Percentiles rank a stretch among this genome's conserved stretches.
These are phyloP conservation scores for Amanita subjunquillea DNA, from an alignment of 768 basidiomycete genomes.

Conservation along the genomic window DNA sequence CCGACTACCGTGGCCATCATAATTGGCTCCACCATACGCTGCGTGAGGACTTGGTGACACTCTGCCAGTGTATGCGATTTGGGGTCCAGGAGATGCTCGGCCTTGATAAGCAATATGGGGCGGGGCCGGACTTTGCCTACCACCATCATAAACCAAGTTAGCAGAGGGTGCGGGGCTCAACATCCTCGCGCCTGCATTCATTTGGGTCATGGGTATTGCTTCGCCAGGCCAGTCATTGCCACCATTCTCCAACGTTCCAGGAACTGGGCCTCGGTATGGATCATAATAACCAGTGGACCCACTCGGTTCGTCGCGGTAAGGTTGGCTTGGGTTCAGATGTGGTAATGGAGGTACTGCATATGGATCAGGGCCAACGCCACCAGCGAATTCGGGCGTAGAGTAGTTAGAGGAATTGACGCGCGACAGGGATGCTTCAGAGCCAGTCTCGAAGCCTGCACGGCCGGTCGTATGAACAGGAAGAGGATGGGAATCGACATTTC, in stretches of 20 bases:
- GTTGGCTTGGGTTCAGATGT: conserved; percentile 68
- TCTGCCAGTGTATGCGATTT: conserved; percentile 29
- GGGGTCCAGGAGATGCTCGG: conserved; percentile 30
- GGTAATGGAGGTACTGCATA: conserved; percentile 80
- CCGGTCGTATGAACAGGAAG: conserved; percentile 64
- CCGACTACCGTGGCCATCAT: conserved; percentile 8
- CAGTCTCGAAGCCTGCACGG: conserved; percentile 64
- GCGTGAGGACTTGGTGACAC: conserved; percentile 30
- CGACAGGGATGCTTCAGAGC: conserved; percentile 45
- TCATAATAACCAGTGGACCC: conserved; percentile 51
- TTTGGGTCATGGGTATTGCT: conserved; percentile 69
- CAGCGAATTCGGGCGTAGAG: conserved; percentile 39
- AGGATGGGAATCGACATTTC: conserved; percentile 39
- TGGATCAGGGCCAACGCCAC: conserved; percentile 41
- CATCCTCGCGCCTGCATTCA: conserved; percentile 21
- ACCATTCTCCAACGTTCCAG: conserved; percentile 50
- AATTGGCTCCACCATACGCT: conserved; percentile 21
- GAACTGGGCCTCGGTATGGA: conserved; percentile 72
- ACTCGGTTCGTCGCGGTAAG: conserved; percentile 65
- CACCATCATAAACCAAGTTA: conserved; percentile 27
- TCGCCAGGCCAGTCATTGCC: conserved; percentile 36
- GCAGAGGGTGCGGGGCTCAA: conserved; percentile 35
- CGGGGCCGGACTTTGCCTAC: conserved; percentile 21
- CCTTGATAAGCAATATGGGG: conserved; percentile 20
- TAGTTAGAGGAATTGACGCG: conserved; percentile 39